phyloP scores from a whole-genome alignment of 495 filamentous ascomycete species.

The Lasiosphaeria ovina region DNA sequence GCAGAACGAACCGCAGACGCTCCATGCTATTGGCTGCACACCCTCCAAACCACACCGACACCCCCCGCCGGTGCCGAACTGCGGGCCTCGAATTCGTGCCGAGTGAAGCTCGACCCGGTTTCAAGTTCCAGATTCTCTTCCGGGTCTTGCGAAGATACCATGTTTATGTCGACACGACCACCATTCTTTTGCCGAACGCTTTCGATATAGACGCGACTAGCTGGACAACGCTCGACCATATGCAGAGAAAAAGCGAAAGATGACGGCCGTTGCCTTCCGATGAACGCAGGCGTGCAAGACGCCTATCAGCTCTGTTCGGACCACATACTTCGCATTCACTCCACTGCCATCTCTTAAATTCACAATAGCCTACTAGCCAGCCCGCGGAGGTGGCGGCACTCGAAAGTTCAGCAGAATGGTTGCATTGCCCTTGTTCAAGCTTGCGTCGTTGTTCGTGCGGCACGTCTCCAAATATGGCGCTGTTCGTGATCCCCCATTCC shows the following conservation, averaged over 20 bases:
- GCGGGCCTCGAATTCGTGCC: not conserved
- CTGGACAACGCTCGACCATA: not conserved
- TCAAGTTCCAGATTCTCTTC: not conserved
- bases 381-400: not conserved
- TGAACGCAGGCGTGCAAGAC: not conserved
- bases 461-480: slow-evolving; percentile 62
- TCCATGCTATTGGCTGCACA: not conserved
- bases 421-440: slow-evolving; percentile 48
- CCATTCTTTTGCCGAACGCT: not conserved
- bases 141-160: not conserved
- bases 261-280: slow-evolving; percentile 1
- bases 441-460: slow-evolving; percentile 48
- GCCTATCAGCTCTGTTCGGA: no score
- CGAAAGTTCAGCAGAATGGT: slow-evolving; percentile 43
- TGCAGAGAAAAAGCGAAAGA: not conserved
- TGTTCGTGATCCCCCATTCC: slow-evolving; percentile 27
- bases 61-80: not conserved
- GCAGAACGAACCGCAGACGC: not conserved
- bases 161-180: not conserved
- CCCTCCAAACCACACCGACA: not conserved
- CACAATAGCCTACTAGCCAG: not conserved
- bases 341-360: not conserved
- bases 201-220: slow-evolving; percentile 3
- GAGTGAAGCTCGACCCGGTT: not conserved
- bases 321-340: no score